Conservation (phyloP, 192 early-diverging fungal genomes). For the Coemansia nantahalensis region DNA sequence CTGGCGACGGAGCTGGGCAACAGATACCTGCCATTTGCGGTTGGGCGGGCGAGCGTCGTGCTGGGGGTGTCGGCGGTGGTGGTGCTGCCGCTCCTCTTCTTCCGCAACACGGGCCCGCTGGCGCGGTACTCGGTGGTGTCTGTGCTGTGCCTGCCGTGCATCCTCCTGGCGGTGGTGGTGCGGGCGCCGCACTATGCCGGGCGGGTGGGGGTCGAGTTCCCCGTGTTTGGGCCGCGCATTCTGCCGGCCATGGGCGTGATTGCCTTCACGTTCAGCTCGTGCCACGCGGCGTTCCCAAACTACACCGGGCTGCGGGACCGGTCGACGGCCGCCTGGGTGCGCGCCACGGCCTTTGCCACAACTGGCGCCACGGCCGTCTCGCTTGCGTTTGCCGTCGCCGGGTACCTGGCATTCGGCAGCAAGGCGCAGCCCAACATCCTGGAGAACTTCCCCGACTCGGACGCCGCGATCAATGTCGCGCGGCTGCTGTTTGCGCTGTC, state of each 20-base stretch:
- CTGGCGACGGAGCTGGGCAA: slow-evolving; percentile 13
- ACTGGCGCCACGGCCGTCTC: slow-evolving; percentile 53
- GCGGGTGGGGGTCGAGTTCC: slow-evolving; percentile 32
- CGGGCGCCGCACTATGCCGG: slow-evolving; percentile 52
- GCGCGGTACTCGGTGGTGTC: slow-evolving; percentile 57
- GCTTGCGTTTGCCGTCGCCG: slow-evolving; percentile 58
- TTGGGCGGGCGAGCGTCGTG: slow-evolving; percentile 10
- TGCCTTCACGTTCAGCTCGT: slow-evolving; percentile 62
- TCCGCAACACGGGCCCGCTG: slow-evolving; percentile 61
- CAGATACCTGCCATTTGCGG: slow-evolving; percentile 17
- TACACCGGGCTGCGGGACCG: slow-evolving; percentile 56
- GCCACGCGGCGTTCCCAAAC: slow-evolving; percentile 62
- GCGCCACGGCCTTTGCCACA: slow-evolving; percentile 54
- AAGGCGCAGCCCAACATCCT: slow-evolving; percentile 59
- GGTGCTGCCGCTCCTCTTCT: slow-evolving; percentile 56
- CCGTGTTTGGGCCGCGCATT: slow-evolving; percentile 57
- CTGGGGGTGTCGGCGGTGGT: slow-evolving; percentile 23
- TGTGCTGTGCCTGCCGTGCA: slow-evolving; percentile 58
- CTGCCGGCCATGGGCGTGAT: slow-evolving; percentile 62
- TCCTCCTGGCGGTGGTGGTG: slow-evolving; percentile 56
- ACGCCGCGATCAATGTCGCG: slow-evolving; percentile 58
- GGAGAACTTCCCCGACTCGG: slow-evolving; percentile 58
- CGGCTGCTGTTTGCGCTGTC: slow-evolving; percentile 58
- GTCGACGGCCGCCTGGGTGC: slow-evolving; percentile 49
- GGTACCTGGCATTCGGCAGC: slow-evolving; percentile 60